Base-by-base conservation (phyloP, 257 asterid species). In the Solanum piurae region DNA sequence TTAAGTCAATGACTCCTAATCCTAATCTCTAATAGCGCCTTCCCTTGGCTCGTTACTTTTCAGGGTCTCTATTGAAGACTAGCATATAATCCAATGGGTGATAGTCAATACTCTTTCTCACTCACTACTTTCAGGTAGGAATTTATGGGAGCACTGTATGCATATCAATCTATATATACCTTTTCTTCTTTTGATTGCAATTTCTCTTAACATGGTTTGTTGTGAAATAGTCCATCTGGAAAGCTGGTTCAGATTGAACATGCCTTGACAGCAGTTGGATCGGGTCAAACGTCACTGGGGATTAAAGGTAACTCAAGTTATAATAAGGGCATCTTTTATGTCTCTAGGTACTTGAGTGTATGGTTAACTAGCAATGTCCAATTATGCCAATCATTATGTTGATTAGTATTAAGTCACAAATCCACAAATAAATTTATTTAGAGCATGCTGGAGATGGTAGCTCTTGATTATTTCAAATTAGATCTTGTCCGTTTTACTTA, bases 161-260 rank as follows among this genome's bases (percentile, higher is more conserved):
- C 33, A 86, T 38, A 75, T 25, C 80, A 7, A 27, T 37, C 34
- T 75, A 27, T 27, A 12, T 38, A 60, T 71, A 21, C 36, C 42
- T 74, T 52, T 46, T 10, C 80, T 20, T 68, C 27, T 4, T 33
- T 29, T 46, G 38, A n/a, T 20, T 58, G 29, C 40, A 36, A 49
- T 82, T 36, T 76, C 64, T 33, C 49, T 62, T 66, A 14, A 13
- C 58, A 33, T 46, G 64, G 38, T 55, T 82, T 38, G 29, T 71
- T 86, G 87, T 13, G 87, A 88, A 34, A 87, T 92, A 97, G 99
- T 86, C 99, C 99, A 73, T 97, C 99, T 9, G 99, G 99, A 46
- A 97, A 97, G 92, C 98, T 97, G 88, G 99, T 96, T 90, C 99
- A 97, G 91, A 97, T 97, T 86, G 99, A 97, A 87, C 99, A 97